Base-by-base conservation (phyloP, 805 yeast genomes). In the Yarrowia bubula region DNA sequence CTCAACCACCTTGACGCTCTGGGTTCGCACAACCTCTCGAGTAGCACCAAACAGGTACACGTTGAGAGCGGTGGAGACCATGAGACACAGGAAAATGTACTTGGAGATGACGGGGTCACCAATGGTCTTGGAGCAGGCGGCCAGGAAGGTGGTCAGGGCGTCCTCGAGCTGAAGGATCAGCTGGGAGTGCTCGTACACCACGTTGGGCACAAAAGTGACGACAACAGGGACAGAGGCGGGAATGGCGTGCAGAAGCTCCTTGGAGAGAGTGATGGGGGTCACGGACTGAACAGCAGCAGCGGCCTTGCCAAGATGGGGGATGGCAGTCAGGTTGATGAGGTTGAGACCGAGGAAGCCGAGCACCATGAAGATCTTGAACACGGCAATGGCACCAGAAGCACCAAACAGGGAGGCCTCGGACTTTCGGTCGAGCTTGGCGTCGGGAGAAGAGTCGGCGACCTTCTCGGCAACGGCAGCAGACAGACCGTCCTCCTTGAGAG, bases 401-500 rank as follows among this genome's bases (percentile, higher is more conserved):
- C 66, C 50, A n/a, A 60, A 46, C 8, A 47, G 57, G 31, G 57
- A 39, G 9, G 15, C 65, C 4, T 61, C 57, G 7, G 62, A 31
- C 35, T 39, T 62, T 22, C 65, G 39, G 43, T 39, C 65, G 28
- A 55, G 39, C 43, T 14, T 35, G 17, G 65, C 41, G 17, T 39
- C 65, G 14, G 66, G 67, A 35, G 69, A 65, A 41, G 72, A 67
- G 48, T 72, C 80, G 15, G 86, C 85, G 39, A 92, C 92, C 42
- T 85, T 81, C 68, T 84, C 86, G 10, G 97, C 97, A 38, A 89
- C 88, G 53, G 79, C 75, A 43, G 85, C 84, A 48, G 89, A 82
- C 38, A 93, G 84, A 31, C 99, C 98, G 72, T 93, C 99, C 74
- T 93, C 99, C 78, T 92, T 95, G 68, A 93, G 80, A 33, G 90